A percentile compares a stretch with the other conserved stretches of the same genome.
Evolutionary conservation across 495 filamentous ascomycete species (phyloP).

Genomic region (Xylaria sp.): DNA sequence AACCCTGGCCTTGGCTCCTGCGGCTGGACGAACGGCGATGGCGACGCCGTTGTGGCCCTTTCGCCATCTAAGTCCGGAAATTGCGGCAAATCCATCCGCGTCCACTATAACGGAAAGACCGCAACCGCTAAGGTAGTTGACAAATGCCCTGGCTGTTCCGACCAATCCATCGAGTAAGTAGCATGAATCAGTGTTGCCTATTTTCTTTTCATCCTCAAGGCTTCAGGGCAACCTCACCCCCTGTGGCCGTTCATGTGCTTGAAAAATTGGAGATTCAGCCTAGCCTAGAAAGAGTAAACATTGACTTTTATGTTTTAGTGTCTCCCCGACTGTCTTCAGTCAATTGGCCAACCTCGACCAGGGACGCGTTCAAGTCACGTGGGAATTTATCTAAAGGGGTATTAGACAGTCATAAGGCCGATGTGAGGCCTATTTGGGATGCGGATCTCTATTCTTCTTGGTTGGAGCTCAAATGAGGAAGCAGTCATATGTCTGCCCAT

Average conservation of each 20-base stretch:
- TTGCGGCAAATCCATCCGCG: conserved; percentile 70
- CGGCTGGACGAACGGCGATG: conserved; percentile 46
- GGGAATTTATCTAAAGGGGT: conserved; percentile 38
- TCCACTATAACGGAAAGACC: conserved; percentile 63
- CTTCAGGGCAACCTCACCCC: not conserved
- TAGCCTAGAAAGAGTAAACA: not conserved
- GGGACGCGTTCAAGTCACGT: conserved; percentile 47
- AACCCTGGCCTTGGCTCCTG: conserved; percentile 52
- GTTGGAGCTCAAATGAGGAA: not conserved
- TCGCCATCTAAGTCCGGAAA: conserved; percentile 39
- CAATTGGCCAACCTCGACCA: conserved; percentile 41
- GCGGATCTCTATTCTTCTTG: not conserved
- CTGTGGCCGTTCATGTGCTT: not conserved
- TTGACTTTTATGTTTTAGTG: conserved; percentile 24
- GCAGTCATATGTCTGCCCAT: not conserved
- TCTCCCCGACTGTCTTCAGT: conserved; percentile 53
- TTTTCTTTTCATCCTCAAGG: not conserved
- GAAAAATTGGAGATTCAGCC: too few species aligned
- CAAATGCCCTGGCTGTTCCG: conserved; percentile 74
- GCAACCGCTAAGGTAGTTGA: conserved; percentile 66
- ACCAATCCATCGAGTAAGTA: conserved; percentile 47
- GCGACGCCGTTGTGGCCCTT: conserved; percentile 52
- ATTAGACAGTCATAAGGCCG: not conserved
- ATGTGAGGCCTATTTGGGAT: not conserved
- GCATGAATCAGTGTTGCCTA: not conserved